Evolutionary conservation across 768 basidiomycete species (phyloP).

Genomic region (Antrodiella citrinella): DNA sequence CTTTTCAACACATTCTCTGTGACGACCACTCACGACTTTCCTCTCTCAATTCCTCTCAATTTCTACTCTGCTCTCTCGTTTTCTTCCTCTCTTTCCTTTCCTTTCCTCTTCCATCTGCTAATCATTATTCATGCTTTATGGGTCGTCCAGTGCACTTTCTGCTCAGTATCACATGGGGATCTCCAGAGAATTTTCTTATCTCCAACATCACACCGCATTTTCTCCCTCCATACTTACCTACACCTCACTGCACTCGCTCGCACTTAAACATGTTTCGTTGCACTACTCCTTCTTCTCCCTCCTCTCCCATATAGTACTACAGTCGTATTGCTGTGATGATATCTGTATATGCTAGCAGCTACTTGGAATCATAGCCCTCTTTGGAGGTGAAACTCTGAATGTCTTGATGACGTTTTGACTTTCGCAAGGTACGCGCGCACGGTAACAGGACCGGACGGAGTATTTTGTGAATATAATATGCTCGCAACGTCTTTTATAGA

Average conservation of each 20-base stretch:
- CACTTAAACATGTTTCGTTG: not conserved
- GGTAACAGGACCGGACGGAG: too few relatives aligned
- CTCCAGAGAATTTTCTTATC: not conserved
- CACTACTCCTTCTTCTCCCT: not conserved
- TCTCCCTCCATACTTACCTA: not conserved
- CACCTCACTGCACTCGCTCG: not conserved
- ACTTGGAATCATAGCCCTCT: not conserved
- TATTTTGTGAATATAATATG: too few relatives aligned
- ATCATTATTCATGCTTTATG: conserved; percentile 20
- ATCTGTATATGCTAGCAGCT: not conserved
- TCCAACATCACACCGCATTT: not conserved
- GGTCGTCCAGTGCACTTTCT: conserved; percentile 10
- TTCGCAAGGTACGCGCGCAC: too few relatives aligned
- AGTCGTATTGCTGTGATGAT: not conserved
- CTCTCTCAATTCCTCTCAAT: not conserved
- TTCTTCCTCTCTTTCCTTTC: not conserved
- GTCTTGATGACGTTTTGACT: too few relatives aligned
- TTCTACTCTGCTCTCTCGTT: conserved; percentile 1
- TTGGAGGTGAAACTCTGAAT: not conserved
- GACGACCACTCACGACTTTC: conserved; percentile 3
- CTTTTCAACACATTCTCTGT: not conserved
- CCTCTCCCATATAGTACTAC: not conserved
- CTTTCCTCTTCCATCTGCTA: conserved; percentile 9
- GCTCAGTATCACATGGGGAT: not conserved
- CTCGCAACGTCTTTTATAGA: too few relatives aligned